Evolutionary conservation across 1,139 yeast genomes (phyloP), one percentile per base, ranked within the genome.

Genomic region (Chernovozyma aurita): DNA sequence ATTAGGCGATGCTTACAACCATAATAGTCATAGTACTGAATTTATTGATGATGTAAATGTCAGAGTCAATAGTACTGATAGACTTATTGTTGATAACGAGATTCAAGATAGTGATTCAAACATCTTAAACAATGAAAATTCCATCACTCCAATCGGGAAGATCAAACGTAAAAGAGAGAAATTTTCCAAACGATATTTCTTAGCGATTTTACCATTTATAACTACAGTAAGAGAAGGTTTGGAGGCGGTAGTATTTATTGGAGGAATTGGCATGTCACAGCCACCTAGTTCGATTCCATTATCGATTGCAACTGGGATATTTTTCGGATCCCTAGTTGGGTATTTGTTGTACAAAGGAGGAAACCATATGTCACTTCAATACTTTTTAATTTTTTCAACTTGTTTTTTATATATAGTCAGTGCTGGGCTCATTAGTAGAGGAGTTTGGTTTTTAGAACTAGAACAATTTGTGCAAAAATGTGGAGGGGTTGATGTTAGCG

Each of bases 401-500:
- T 63, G 73, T 46, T 62, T 69, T 46, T 54, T 69, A 38, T 69
- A 69, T 47, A 53, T 67, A 42, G 68, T 69, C 20, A 57, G 68
- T 37, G 74, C 74, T 5, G 74, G 74, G 5, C 59, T 68, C 40
- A 63, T 65, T 52, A 62, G 70, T 39, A 56, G 87, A 48, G 95
- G 95, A 25, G 76, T 90, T 25, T 90, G 97, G 97, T 86, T 80
- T 58, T 73, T 88, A 42, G 95, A 90, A 57, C 64, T 82, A 39
- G 85, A 85, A 55, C 59, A 62, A 40, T 85, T 73, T 59, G 78
- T 81, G 31, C 70, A 77, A 44, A 59, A 61, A 44, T 75, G 92
- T 56, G 80, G 82, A 39, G 97, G 95, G 2, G 79, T 85, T 42
- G 96, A 90, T 55, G 90, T 86, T 46, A 75, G 92, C 33, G 97